Evolutionary conservation across 163 green algal species (phyloP).

Genomic region (Prototheca wickerhamii): DNA sequence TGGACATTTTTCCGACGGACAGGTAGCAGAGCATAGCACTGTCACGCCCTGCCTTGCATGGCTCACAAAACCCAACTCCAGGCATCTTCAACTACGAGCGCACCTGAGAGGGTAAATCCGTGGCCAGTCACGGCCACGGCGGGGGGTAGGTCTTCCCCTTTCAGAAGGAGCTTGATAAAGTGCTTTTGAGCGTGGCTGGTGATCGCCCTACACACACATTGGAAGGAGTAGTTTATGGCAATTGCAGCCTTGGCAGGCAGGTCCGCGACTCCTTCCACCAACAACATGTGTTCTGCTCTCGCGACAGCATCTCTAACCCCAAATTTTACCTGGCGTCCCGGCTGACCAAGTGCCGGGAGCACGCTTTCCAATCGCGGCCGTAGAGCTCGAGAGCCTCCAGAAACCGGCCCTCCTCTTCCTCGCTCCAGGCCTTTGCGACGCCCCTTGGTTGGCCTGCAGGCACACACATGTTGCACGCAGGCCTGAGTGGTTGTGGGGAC

Average conservation of each 20-base stretch:
- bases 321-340: slow-evolving; percentile 26
- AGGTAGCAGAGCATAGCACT: neutral
- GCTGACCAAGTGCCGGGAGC: slow-evolving; percentile 46
- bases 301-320: neutral
- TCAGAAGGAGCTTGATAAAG: slow-evolving; percentile 71
- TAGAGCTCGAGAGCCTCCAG: slow-evolving; percentile 39
- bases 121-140: slow-evolving; percentile 49
- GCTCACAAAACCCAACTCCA: neutral
- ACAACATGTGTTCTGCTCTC: neutral
- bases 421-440: slow-evolving; percentile 42
- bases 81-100: neutral
- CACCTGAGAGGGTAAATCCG: slow-evolving; percentile 71
- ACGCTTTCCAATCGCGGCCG: slow-evolving; percentile 52
- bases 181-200: slow-evolving; percentile 73
- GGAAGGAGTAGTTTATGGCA: no score
- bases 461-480: no score
- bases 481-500: no score
- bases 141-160: slow-evolving; percentile 56
- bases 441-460: neutral
- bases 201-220: slow-evolving; percentile 35
- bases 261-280: no score
- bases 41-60: neutral
- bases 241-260: no score
- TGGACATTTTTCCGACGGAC: neutral
- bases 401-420: slow-evolving; percentile 63